Percentiles rank a stretch among this genome's conserved stretches.
Evolutionary conservation across 2,329 filamentous ascomycete species (phyloP).

Genomic region (Cladophialophora chaetospira): DNA sequence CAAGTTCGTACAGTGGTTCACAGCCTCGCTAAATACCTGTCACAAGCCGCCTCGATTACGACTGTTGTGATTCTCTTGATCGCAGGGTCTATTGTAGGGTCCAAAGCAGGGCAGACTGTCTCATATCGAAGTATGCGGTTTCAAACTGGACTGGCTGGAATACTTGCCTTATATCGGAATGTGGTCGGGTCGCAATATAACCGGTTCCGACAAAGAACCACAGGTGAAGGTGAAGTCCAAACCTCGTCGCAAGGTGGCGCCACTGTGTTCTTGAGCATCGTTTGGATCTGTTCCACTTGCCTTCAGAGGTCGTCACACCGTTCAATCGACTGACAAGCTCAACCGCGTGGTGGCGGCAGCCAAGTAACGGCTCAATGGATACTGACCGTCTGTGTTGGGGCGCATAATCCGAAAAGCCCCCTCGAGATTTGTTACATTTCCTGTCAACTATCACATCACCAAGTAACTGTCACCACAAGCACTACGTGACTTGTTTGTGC

Average conservation of each 20-base stretch:
- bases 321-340: background rate
- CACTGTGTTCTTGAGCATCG: background rate
- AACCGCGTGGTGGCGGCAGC: background rate
- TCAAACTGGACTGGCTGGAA: conserved; percentile 9
- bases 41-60: conserved; percentile 5
- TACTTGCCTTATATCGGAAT: background rate
- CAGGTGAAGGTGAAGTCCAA: too few relatives aligned
- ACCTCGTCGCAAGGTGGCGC: background rate
- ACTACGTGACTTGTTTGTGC: background rate
- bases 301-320: background rate
- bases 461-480: background rate
- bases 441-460: background rate
- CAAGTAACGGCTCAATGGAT: background rate
- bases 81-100: background rate
- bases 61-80: background rate
- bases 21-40: conserved; percentile 7
- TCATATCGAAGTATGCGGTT: background rate
- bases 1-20: background rate
- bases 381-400: background rate
- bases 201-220: too few relatives aligned
- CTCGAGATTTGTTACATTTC: background rate
- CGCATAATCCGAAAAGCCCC: background rate
- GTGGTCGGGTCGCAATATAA: background rate
- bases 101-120: background rate
- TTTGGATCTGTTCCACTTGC: conserved; percentile 11